These are phyloP conservation scores for Neoconidiobolus thromboides DNA, from an alignment of 371 early-diverging fungal genomes.

Conservation along the genomic window DNA sequence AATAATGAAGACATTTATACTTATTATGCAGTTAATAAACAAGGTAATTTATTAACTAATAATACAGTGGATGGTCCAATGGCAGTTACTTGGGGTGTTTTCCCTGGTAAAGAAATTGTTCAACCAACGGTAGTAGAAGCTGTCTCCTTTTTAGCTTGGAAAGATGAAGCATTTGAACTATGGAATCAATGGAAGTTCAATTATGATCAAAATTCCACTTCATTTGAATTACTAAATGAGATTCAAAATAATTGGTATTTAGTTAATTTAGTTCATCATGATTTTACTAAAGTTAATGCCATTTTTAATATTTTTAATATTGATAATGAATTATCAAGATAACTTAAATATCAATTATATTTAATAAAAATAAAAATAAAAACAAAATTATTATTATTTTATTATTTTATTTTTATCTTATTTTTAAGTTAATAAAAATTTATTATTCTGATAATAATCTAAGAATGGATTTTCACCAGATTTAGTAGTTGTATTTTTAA, in stretches of 20 bases:
- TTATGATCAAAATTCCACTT: constrained; percentile 36
- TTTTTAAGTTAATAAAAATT: constrained; percentile 29
- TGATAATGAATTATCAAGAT: neutral
- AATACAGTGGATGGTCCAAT: constrained; percentile 66
- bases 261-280: constrained; percentile 89
- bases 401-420: too few species aligned
- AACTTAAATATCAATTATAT: too few species aligned
- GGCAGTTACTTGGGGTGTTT: constrained; percentile 97
- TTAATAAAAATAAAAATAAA: too few species aligned
- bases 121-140: constrained; percentile 93
- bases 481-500: constrained; percentile 49
- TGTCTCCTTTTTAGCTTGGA: constrained; percentile 88
- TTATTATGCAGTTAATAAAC: constrained; percentile 76
- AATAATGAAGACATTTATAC: constrained; percentile 37
- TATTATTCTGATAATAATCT: constrained; percentile 84
- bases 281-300: constrained; percentile 53
- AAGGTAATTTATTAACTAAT: constrained; percentile 75
- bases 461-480: constrained; percentile 90
- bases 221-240: constrained; percentile 35
- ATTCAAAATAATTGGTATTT: constrained; percentile 73
- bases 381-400: too few species aligned
- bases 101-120: constrained; percentile 91
- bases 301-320: constrained; percentile 45
- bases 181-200: constrained; percentile 82
- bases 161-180: constrained; percentile 90